Evolutionary conservation across 31 red algal species (phyloP).

Genomic region (Odonthalia washingtoniensis): DNA sequence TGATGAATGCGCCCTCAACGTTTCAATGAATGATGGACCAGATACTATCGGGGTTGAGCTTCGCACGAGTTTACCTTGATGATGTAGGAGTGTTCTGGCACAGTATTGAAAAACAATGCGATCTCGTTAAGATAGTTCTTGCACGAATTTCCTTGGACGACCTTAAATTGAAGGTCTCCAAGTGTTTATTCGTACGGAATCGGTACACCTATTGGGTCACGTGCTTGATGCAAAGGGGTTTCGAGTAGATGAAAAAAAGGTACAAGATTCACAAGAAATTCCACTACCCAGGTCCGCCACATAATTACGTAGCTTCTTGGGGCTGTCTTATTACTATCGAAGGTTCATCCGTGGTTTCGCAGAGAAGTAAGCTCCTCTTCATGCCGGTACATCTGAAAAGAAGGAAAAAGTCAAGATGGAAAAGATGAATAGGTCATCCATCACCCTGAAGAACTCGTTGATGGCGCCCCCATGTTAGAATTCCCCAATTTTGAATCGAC

Average conservation of each 20-base stretch:
- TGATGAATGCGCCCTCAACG: conserved; percentile 48
- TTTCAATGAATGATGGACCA: conserved; percentile 33
- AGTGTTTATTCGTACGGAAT: conserved; percentile 5
- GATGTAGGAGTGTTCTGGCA: too few species aligned
- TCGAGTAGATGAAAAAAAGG: not conserved
- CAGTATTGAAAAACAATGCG: not conserved
- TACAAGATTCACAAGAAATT: not conserved
- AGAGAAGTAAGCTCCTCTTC: not conserved
- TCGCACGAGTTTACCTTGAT: too few species aligned
- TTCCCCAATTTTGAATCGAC: conserved; percentile 1
- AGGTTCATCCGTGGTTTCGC: too few species aligned
- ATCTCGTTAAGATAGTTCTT: not conserved
- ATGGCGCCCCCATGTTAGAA: not conserved
- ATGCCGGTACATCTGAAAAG: not conserved
- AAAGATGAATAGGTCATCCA: not conserved
- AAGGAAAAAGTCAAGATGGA: not conserved
- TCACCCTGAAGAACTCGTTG: not conserved
- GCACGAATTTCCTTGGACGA: not conserved
- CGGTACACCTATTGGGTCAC: conserved; percentile 14
- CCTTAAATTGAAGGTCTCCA: conserved; percentile 21
- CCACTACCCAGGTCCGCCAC: not conserved
- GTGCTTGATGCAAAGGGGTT: not conserved
- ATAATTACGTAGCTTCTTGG: conserved; percentile 15
- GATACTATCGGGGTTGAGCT: not conserved
- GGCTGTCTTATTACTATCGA: conserved; percentile 5